Evolutionary conservation across 163 green algal genomes (phyloP), one percentile per base, ranked within the genome.

Genomic region (Chloromonas sp.): DNA sequence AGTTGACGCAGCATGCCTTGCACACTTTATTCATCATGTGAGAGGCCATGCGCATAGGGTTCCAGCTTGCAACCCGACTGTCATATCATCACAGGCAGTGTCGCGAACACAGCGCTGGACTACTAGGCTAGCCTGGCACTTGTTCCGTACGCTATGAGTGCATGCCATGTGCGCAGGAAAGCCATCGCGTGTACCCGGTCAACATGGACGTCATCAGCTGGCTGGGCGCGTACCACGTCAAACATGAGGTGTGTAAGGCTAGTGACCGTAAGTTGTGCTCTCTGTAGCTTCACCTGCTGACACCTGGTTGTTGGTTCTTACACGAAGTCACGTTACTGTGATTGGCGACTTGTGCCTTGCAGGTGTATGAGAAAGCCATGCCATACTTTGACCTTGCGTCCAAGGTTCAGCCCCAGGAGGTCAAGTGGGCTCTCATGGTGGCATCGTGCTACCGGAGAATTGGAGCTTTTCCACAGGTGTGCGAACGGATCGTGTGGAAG

Each of bases 381-480:
- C 92, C 92, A 0, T 97, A 93, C 89, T 98, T 98, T 86, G 91
- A 95, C 85, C 88, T 96, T 36, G 95, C 95, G 0, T 91, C 92
- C 1, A 87, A 92, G 62, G 93, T 97, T 70, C 93, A 98, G 90
- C 95, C 95, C 0, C 78, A 91, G 81, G 92, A 97, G 88, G 93
- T 95, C 83, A 98, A 98, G 92, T 98, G 95, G 95, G 86, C 88
- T 74, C 93, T 98, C 58, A 98, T 98, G 95, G 92, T 92, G 59
- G 91, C 91, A 5, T 92, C 87, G 5, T 94, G 91, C 85, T 88
- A 92, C 87, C 84, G 91, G 36, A 84, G 91, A n/a, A 90, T 91
- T 70, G 87, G 86, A 14, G 87, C 89, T 5, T 92, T 89, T 66
- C 83, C 84, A 13, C 87, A 89, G 61, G 90, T 88, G 61, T n/a